phyloP scores from a whole-genome alignment of 768 basidiomycete genomes.

The Lentinula aciculospora region DNA sequence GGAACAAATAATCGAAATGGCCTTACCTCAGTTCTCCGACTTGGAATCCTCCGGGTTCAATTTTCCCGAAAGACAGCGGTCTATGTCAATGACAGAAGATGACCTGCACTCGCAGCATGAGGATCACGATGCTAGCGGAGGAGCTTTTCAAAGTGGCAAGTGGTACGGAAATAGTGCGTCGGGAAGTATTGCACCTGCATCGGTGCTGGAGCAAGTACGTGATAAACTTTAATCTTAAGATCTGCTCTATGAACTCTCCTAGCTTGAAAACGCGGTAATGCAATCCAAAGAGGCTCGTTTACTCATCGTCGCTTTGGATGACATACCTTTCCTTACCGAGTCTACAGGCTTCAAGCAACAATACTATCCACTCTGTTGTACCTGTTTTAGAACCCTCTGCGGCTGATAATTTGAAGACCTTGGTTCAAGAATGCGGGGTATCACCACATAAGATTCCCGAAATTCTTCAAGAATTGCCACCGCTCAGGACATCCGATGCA shows the following conservation, averaged over 20 bases:
- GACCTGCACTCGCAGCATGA: conserved; percentile 69
- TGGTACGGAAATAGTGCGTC: conserved; percentile 85
- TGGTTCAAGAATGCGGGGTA: conserved; percentile 91
- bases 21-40: conserved; percentile 68
- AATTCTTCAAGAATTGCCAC: conserved; percentile 83
- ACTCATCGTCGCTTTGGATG: neutral
- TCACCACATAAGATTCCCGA: conserved; percentile 88
- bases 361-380: conserved; percentile 36
- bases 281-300: conserved; percentile 15
- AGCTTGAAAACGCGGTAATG: conserved; percentile 54
- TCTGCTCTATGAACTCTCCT: neutral
- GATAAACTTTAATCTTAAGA: neutral
- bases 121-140: conserved; percentile 71
- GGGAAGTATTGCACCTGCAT: conserved; percentile 75
- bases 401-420: conserved; percentile 76
- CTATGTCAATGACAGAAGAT: conserved; percentile 54
- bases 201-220: conserved; percentile 73
- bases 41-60: neutral
- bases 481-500: conserved; percentile 64
- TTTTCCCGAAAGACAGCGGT: conserved; percentile 31
- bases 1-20: conserved; percentile 77
- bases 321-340: neutral
- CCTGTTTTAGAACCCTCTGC: conserved; percentile 49
- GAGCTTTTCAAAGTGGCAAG: conserved; percentile 76
- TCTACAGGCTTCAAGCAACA: conserved; percentile 13